Base-by-base conservation (phyloP, 2,329 filamentous ascomycete species). In the Zalaria sp. region DNA sequence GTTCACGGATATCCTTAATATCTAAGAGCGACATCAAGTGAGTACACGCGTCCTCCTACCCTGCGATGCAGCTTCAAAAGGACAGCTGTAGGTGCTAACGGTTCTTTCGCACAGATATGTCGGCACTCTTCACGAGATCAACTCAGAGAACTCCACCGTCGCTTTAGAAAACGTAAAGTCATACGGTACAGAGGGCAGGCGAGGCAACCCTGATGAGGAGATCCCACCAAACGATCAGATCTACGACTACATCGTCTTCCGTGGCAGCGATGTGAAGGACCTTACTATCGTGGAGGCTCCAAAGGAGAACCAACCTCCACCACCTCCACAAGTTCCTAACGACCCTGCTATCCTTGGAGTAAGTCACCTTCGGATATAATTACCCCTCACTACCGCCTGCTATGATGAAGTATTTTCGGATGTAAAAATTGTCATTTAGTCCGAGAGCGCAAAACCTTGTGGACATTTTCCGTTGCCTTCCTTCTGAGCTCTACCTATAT, bases 381-480 rank as follows among this genome's bases (percentile, higher is more conserved):
- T 43, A 47, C 47, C 51, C 51, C 53, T 51, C 54, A 57, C 49
- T 29, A 10, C 8, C 34, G 10, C 28, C 7, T 35, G 66, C 63
- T 55, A 77, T 94, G 88, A 94, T 86, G 84, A 93, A 91, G 68
- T 68, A 93, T 84, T 81, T 18, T 75, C 87, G 88, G 88, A 94
- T 94, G 85, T 91, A 85, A 93, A 93, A 66, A 44, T 67, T 73
- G 72, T 76, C 72, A 71, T 75, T 18, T 76, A 73, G 81, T 81
- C 83, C 83, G 83, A 81, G 81, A 83, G 86, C 86, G 87, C 87
- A 93, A 86, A 81, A 71, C 74, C 75, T 70, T 94, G 88, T 93
- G 80, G 88, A 94, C 67, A 77, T 81, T 83, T 81, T 94, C 88
- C 87, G 88, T 94, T 95, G 88, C 87, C 88, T 95, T 95, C 88